Base-by-base conservation (phyloP, 176 grass and related monocot species). In the Chloris gayana region DNA sequence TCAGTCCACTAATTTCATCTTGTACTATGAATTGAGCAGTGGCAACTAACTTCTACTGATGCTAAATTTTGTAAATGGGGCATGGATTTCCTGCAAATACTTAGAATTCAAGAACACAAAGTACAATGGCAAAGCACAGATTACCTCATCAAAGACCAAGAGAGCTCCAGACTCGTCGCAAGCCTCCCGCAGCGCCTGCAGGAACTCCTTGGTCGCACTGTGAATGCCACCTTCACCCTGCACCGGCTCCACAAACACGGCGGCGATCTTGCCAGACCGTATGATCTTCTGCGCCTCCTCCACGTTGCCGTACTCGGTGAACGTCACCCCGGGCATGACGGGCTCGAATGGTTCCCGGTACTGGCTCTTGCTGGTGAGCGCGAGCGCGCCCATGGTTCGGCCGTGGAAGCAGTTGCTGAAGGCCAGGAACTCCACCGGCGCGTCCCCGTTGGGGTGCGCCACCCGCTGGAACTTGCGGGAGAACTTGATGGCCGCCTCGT, bases 401-500 rank as follows among this genome's bases (percentile, higher is more conserved):
- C 95, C 92, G 32, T 98, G 95, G 79, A 98, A 98, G 75, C 95
- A 72, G 64, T 94, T 92, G 32, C 60, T 54, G 81, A 98, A 98
- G 11, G 92, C 75, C 33, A 94, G 29, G 75, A 95, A 93, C 22
- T 94, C 92, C 12, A 79, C 57, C 2, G 92, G 87, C 9, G 84
- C 77, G 21, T 81, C 72, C 0, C 74, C 63, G 26, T 79, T 9
- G 1, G 86, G 74, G 39, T 47, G 78, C 35, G 84, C 76, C 25
- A 45, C 80, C 41, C 81, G 77, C 74, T 98, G 95, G 75, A 87
- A 98, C 83, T 98, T 98, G 31, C 92, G 74, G 29, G 95, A 27
- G 84, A 98, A 98, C 60, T 98, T 98, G 84, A 98, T 98, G 24
- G 95, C 92, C n/a, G 90, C 95, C 81, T 98, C 95, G 57, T 98